Percentiles rank a stretch among this genome's conserved stretches.
phyloP scores from a whole-genome alignment of 2,329 filamentous ascomycete species.

The Verticillium zaregamsianum region DNA sequence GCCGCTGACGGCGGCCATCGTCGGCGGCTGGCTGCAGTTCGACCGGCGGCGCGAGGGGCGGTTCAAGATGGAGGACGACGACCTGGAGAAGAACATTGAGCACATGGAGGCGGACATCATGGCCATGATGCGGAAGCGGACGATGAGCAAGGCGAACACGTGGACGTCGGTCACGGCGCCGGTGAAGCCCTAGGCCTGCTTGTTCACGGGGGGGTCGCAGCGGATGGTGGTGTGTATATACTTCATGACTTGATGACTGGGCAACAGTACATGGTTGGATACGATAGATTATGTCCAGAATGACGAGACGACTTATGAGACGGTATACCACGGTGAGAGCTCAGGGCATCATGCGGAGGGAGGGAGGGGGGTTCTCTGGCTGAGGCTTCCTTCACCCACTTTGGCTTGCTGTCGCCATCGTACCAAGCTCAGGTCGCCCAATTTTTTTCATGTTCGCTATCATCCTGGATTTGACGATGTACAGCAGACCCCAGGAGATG shows the following conservation, averaged over 20 bases:
- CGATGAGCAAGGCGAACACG: conserved; percentile 51
- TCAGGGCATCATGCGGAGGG: no score
- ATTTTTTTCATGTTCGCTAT: no score
- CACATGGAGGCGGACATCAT: conserved; percentile 55
- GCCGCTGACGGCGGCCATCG: conserved; percentile 51
- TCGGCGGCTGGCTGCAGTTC: conserved; percentile 51
- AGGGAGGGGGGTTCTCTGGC: no score
- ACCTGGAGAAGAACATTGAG: conserved; percentile 51
- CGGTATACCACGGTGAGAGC: no score
- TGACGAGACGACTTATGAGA: background rate
- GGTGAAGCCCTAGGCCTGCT: conserved; percentile 8
- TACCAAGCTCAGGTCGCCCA: no score
- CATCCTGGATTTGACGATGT: no score
- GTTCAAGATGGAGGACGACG: conserved; percentile 44
- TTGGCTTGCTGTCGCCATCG: no score
- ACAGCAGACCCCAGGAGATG: no score
- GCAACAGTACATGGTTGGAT: background rate
- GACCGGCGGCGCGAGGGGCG: conserved; percentile 45
- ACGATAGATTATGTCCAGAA: background rate
- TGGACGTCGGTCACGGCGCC: conserved; percentile 40
- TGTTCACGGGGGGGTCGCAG: background rate
- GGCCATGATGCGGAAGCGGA: conserved; percentile 50
- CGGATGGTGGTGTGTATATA: background rate
- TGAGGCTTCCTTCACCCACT: no score
- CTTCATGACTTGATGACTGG: background rate